Evolutionary conservation across 1,284 basidiomycete species (phyloP).

Genomic region (Tetrapyrgos nigripes): DNA sequence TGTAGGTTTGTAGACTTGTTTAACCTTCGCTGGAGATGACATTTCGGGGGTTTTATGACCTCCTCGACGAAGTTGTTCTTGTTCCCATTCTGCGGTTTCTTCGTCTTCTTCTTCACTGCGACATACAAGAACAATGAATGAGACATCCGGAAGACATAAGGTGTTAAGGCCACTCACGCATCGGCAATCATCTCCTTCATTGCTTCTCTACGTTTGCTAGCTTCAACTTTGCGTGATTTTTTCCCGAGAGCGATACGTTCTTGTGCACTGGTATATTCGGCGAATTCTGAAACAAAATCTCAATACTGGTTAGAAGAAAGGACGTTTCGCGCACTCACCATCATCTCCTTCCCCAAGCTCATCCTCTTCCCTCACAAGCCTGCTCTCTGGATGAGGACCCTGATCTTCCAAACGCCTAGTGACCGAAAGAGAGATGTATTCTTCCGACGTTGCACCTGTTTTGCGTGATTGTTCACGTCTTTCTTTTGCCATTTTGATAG

Average conservation of each 20-base stretch:
- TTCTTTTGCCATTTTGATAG: conserved; percentile 81
- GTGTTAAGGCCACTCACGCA: conserved; percentile 57
- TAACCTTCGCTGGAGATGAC: conserved; percentile 37
- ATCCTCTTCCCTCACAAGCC: conserved; percentile 91
- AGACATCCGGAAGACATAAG: conserved; percentile 3
- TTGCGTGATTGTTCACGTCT: conserved; percentile 71
- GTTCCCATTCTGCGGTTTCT: conserved; percentile 91
- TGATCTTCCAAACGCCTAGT: conserved; percentile 57
- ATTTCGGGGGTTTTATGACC: conserved; percentile 51
- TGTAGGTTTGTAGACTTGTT: conserved; percentile 73
- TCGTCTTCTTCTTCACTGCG: conserved; percentile 85
- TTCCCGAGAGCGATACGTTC: conserved; percentile 89
- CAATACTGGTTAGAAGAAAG: not conserved
- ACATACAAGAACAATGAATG: too few species aligned
- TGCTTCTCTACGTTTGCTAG: conserved; percentile 69
- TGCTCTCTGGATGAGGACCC: conserved; percentile 90
- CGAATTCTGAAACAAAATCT: conserved; percentile 64
- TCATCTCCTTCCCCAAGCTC: conserved; percentile 94
- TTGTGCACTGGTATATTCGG: conserved; percentile 89
- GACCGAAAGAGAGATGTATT: conserved; percentile 86
- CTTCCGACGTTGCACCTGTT: conserved; percentile 59
- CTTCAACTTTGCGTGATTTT: conserved; percentile 81
- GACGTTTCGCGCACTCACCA: conserved; percentile 54
- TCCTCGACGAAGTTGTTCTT: conserved; percentile 83
- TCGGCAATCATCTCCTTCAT: conserved; percentile 92